Base-by-base conservation (phyloP, 805 yeast genomes). In the Barnettozyma botsteinii region DNA sequence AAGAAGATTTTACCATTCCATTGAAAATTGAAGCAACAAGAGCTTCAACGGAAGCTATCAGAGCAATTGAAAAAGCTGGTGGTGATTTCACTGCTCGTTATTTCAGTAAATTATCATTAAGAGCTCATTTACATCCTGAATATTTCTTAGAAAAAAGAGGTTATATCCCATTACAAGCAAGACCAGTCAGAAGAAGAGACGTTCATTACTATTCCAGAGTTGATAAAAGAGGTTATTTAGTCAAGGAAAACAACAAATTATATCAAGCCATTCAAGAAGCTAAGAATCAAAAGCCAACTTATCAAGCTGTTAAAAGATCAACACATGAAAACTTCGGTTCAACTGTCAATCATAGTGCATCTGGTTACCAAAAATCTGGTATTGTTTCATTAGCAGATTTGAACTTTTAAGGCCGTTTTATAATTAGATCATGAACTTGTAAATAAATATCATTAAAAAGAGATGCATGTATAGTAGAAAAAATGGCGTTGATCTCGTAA, bases 101-200 rank as follows among this genome's bases (percentile, higher is more conserved):
- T 60, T 83, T 73, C 56, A 75, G 77, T 37, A 70, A 75, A 33
- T 64, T 87, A 25, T 81, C 85, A 4, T 73, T 84, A 53, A 69
- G 77, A 53, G 91, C 87, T 4, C 93, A 87, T 54, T 67, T 86
- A 29, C 63, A 79, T 33, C 97, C 98, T 10, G 73, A 77, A 34
- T 70, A 79, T 61, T 83, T 80, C 51, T 59, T 84, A 35, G 61
- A 69, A 48, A 82, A 73, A 53, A 80, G 78, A 56, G 95, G 94
- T 14, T 77, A 87, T 48, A 60, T 89, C 13, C 98, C 98, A 33
- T 60, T 86, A 49, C 79, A 76, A 38, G 88, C 97, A 2, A 77
- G 88, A 61, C 98, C 98, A 12, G 82, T 81, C 8, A 79, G 76
- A 51, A 77, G 85, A 64, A 82, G 85, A 62, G 87, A 83, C 55